A percentile compares a stretch with the other conserved stretches of the same genome.
phyloP scores from a whole-genome alignment of 495 filamentous ascomycete species.

The Cryomyces minteri region DNA sequence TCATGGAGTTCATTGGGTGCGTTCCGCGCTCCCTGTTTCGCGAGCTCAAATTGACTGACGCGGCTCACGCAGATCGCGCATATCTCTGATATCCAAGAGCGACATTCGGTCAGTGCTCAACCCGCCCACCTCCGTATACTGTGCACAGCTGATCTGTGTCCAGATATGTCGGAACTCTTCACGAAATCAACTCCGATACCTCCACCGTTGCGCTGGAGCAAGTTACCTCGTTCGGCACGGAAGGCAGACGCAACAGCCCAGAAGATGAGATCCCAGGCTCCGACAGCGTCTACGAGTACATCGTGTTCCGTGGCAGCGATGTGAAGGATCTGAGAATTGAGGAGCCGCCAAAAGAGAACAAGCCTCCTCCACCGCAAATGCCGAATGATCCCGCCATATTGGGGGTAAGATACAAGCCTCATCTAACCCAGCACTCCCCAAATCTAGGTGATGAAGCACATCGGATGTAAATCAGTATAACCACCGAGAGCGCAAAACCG shows the following conservation, averaged over 20 bases:
- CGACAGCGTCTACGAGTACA: constrained; percentile 87
- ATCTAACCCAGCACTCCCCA: constrained; percentile 1
- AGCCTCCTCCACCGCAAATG: constrained; percentile 48
- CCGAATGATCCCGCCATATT: constrained; percentile 95
- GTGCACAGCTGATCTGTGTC: not conserved
- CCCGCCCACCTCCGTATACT: not conserved
- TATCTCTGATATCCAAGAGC: constrained; percentile 88
- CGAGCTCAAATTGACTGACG: constrained; percentile 1
- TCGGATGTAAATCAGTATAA: constrained; percentile 60
- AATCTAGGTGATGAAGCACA: constrained; percentile 54
- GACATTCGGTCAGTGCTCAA: constrained; percentile 62
- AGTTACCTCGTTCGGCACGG: constrained; percentile 82
- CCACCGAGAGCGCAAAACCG: constrained; percentile 80
- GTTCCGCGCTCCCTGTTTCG: constrained; percentile 2
- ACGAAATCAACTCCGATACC: constrained; percentile 94
- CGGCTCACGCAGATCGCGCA: constrained; percentile 37
- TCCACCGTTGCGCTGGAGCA: constrained; percentile 93
- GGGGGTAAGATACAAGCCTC: constrained; percentile 50
- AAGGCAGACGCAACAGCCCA: constrained; percentile 63
- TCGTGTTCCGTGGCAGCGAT: constrained; percentile 96
- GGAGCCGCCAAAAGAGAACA: constrained; percentile 56
- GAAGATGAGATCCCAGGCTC: constrained; percentile 67
- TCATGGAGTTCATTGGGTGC: constrained; percentile 48
- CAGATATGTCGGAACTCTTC: constrained; percentile 87
- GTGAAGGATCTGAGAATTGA: constrained; percentile 95